Evolutionary conservation across 2,329 filamentous ascomycete genomes (phyloP).

Genomic region (Ophiostoma sp.): DNA sequence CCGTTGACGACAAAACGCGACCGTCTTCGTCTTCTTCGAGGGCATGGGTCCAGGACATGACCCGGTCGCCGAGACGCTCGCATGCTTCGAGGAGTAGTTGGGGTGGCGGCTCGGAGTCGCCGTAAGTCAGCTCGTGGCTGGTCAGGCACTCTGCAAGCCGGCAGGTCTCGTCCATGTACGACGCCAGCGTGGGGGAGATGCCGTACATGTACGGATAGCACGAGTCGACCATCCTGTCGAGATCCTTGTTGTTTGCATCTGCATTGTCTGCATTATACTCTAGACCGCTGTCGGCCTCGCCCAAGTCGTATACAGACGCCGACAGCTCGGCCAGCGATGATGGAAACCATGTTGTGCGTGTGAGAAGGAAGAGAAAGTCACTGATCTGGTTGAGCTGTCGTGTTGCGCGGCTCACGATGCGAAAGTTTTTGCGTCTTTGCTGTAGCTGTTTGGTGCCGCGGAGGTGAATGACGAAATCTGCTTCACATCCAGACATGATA

Average conservation of each 20-base stretch:
- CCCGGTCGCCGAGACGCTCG: constrained; percentile 12
- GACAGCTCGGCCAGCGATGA: neutral
- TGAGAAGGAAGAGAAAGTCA: constrained; percentile 21
- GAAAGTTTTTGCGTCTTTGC: neutral
- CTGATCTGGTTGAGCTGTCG: constrained; percentile 22
- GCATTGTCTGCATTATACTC: neutral
- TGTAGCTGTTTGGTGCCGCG: constrained; percentile 20
- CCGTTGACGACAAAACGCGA: neutral
- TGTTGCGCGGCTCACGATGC: neutral
- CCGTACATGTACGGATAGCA: constrained; percentile 24
- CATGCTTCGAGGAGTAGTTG: constrained; percentile 15
- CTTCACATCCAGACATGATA: constrained; percentile 23
- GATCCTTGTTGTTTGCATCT: neutral
- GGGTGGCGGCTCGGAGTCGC: neutral
- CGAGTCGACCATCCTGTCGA: neutral
- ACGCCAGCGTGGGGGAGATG: constrained; percentile 17
- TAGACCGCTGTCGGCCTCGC: neutral
- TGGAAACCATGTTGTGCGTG: constrained; percentile 18
- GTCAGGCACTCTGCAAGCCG: constrained; percentile 18
- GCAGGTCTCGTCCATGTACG: constrained; percentile 22
- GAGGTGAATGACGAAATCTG: constrained; percentile 22
- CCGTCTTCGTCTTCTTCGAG: constrained; percentile 11
- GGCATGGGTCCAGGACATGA: constrained; percentile 14
- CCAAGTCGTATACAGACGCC: neutral
- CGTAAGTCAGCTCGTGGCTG: neutral